Conservation (phyloP, 345 rosid species). For the Syzygium aromaticum region DNA sequence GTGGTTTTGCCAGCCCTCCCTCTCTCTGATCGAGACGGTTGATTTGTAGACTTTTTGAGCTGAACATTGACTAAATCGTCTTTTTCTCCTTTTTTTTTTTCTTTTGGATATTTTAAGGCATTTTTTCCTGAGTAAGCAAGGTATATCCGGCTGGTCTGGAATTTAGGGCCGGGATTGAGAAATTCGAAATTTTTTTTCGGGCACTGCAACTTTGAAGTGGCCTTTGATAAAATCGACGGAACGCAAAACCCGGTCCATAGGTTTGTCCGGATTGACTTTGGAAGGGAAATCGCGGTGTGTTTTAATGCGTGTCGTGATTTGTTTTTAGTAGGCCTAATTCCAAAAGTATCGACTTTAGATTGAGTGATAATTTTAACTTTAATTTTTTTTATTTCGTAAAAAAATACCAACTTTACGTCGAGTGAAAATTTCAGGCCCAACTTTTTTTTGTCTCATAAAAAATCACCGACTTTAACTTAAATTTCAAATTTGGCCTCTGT, state of each 20-base stretch:
- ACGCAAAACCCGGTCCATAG: rapidly evolving
- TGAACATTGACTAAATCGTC: neutral
- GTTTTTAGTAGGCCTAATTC: no score
- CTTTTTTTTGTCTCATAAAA: no score
- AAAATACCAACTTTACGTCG: no score
- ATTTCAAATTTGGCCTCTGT: no score
- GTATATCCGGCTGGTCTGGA: neutral
- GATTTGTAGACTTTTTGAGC: neutral
- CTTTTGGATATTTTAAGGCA: neutral
- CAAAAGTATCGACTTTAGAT: no score
- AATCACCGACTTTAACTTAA: no score
- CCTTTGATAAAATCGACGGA: neutral
- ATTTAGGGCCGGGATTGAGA: neutral
- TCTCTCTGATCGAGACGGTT: neutral
- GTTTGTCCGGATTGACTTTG: neutral
- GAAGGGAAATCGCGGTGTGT: neutral
- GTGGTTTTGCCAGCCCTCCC: neutral
- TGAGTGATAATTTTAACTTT: rapidly evolving
- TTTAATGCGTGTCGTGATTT: neutral
- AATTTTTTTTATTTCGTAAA: no score
- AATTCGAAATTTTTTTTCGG: neutral
- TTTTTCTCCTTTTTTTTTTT: neutral
- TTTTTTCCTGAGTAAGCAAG: neutral
- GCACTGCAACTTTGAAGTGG: neutral
- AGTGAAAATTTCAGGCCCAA: no score